Base-by-base conservation (phyloP, 2,329 filamentous ascomycete species). In the Bipolaris victoriae region DNA sequence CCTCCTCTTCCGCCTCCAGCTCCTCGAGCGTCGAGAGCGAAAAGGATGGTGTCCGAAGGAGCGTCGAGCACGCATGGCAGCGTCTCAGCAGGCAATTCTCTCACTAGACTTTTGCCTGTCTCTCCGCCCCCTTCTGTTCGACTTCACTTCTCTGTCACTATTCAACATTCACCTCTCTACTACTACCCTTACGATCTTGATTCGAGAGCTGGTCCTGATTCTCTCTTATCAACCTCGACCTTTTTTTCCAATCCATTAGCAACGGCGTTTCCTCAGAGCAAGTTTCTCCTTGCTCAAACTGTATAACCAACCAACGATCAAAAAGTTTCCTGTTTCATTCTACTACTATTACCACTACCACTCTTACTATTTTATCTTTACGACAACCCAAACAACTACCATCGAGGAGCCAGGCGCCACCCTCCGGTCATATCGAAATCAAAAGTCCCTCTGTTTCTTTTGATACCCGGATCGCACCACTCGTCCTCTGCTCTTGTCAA, bases 191-290 rank as follows among this genome's bases (percentile, higher is more conserved):
- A 26, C n/a, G 20, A 44, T 31, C 31, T n/a, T 22, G 44, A 49
- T 48, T 15, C 55, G 73, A 74, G 75, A 75, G 73, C 73, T 76
- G 74, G 71, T 76, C 68, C 73, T 73, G 73, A 76, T 68, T 76
- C 74, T 74, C 74, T 74, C 73, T 75, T 73, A 40, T 57, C 51
- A 52, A 59, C 60, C 64, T 54, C 56, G 3, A 5, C 48, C 46
- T 58, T 49, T 24, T 15, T 18, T 20, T 29, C 7, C 24, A 26
- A 26, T 26, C 43, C 55, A 53, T 44, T 57, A 58, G 55, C 6
- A 52, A 56, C 45, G 52, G 55, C 55, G 49, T 63, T 63, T 47
- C 36, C 20, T 26, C 35, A 44, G 49, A 59, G 51, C 52, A 52
- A 26, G 24, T 24, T 47, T 55, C n/a, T 47, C 52, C n/a, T 49